Evolutionary conservation across 2,329 filamentous ascomycete genomes (phyloP).

Genomic region (Aspergillus sp.): DNA sequence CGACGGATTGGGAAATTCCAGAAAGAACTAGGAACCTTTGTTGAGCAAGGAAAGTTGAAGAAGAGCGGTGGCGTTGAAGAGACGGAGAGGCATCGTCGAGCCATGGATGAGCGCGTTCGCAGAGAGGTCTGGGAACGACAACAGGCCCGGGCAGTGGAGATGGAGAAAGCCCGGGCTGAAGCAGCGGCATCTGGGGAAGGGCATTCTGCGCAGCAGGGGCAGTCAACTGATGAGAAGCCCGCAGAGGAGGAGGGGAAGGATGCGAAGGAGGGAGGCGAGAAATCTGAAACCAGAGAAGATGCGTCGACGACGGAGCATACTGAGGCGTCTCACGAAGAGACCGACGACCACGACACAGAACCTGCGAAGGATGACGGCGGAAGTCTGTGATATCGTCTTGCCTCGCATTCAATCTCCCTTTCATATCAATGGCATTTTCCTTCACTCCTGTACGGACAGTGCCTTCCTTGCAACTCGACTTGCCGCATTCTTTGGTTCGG

Average conservation of each 20-base stretch:
- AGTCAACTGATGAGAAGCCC: conserved; percentile 6
- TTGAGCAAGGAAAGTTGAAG: conserved; percentile 84
- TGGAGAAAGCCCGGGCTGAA: conserved; percentile 30
- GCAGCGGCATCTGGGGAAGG: conserved; percentile 22
- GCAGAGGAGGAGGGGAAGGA: conserved; percentile 5
- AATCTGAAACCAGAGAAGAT: conserved; percentile 4
- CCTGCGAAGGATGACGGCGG: neutral
- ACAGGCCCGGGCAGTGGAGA: conserved; percentile 44
- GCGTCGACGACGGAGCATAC: neutral
- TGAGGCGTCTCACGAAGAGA: conserved; percentile 1
- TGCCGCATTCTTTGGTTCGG: too few relatives aligned
- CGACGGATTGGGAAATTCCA: conserved; percentile 69
- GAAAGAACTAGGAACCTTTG: conserved; percentile 76
- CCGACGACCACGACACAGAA: conserved; percentile 3
- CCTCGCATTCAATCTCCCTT: neutral
- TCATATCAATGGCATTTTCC: too few relatives aligned
- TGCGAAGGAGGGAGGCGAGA: conserved; percentile 4
- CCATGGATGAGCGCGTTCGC: conserved; percentile 78
- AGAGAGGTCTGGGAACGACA: conserved; percentile 60
- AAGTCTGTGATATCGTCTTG: neutral
- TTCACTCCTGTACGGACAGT: too few relatives aligned
- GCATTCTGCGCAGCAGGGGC: conserved; percentile 4
- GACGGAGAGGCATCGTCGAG: conserved; percentile 71
- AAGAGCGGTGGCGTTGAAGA: conserved; percentile 95
- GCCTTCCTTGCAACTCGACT: too few relatives aligned